Percentiles rank a stretch among this genome's conserved stretches.
Evolutionary conservation across 2,329 filamentous ascomycete genomes (phyloP).

Genomic region (Fusarium goolgardi): DNA sequence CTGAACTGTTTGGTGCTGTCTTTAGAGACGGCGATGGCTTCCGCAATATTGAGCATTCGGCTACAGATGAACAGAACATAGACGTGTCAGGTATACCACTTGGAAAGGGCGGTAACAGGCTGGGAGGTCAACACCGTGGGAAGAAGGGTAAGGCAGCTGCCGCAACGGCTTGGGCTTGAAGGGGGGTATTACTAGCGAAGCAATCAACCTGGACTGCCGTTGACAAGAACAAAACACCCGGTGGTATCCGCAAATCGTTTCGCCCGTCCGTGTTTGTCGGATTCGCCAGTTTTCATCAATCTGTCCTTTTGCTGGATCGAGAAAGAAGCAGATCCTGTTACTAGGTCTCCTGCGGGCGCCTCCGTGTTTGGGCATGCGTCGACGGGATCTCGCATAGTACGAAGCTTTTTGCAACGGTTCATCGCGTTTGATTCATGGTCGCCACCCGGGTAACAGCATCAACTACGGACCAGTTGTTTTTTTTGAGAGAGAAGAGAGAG

Average conservation of each 20-base stretch:
- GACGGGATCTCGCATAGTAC: conserved; percentile 43
- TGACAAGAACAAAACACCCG: not conserved
- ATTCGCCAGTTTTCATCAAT: not conserved
- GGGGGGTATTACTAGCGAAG: conserved; percentile 3
- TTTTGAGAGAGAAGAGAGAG: not conserved
- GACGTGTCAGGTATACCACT: conserved; percentile 45
- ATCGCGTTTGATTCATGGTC: conserved; percentile 10
- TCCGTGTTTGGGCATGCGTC: conserved; percentile 38
- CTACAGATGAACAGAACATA: conserved; percentile 47
- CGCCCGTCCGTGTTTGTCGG: conserved; percentile 1
- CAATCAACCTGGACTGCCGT: not conserved
- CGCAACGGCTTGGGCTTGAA: conserved; percentile 30
- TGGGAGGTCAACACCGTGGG: conserved; percentile 18
- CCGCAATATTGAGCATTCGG: conserved; percentile 48
- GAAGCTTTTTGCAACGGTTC: conserved; percentile 28
- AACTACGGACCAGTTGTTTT: conserved; percentile 27
- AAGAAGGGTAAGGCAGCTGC: conserved; percentile 41
- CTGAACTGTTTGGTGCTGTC: conserved; percentile 74
- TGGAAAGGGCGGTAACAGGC: conserved; percentile 25
- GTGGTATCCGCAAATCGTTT: not conserved
- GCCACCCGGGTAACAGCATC: conserved; percentile 30
- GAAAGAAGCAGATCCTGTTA: conserved; percentile 25
- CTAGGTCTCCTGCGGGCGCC: conserved; percentile 21
- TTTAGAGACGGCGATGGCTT: conserved; percentile 84
- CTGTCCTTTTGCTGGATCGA: conserved; percentile 21